Conservation (phyloP, 2,329 filamentous ascomycete genomes). For the Ceratocystis colombiana region DNA sequence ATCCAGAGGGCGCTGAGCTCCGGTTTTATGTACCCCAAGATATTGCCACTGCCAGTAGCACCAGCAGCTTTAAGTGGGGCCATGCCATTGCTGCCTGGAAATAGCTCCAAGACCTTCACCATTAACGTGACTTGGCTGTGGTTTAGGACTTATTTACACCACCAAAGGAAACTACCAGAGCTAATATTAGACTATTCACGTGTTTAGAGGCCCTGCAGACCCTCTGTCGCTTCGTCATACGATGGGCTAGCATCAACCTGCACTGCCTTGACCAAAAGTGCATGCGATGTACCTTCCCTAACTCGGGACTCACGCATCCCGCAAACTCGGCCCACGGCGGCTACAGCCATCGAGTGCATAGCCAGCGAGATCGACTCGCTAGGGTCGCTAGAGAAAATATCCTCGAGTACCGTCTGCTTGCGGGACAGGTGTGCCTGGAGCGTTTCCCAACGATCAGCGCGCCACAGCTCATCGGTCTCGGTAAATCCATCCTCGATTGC, state of each 20-base stretch:
- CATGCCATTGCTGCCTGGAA: no score
- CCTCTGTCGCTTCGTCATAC: conserved; percentile 18
- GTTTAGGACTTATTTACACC: no score
- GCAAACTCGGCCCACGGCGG: conserved; percentile 36
- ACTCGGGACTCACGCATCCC: conserved; percentile 38
- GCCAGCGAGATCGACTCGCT: conserved; percentile 40
- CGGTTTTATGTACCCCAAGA: no score
- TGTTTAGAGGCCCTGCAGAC: neutral
- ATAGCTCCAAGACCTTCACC: no score
- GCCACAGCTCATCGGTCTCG: conserved; percentile 48
- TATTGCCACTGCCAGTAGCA: no score
- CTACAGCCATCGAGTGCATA: conserved; percentile 41
- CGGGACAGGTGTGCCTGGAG: conserved; percentile 38
- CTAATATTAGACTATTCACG: no score
- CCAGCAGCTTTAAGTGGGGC: no score
- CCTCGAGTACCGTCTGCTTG: conserved; percentile 38
- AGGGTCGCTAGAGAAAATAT: conserved; percentile 37
- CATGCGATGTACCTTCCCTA: conserved; percentile 44
- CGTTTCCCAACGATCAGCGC: conserved; percentile 40
- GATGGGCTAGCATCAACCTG: conserved; percentile 23
- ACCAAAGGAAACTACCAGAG: no score
- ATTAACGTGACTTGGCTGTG: no score
- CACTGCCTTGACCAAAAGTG: conserved; percentile 43
- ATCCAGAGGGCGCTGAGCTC: no score
- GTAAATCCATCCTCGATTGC: conserved; percentile 44